A percentile compares a stretch with the other conserved stretches of the same genome.
These are phyloP conservation scores for Penicillium ochrochloron DNA, from an alignment of 495 filamentous ascomycete genomes.

Conservation along the genomic window DNA sequence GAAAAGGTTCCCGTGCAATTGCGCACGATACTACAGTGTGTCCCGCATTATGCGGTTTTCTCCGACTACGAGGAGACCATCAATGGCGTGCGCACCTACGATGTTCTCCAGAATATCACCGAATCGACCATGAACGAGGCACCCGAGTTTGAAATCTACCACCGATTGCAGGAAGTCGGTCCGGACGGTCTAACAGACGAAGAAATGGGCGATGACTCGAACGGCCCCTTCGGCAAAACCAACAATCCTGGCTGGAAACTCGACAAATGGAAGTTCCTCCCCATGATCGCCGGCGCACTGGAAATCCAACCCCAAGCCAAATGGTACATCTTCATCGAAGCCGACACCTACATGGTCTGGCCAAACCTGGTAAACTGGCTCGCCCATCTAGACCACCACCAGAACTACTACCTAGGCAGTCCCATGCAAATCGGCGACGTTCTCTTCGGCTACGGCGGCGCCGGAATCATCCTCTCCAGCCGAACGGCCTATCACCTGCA, in stretches of 20 bases:
- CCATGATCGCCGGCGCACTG: conserved; percentile 61
- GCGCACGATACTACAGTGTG: conserved; percentile 44
- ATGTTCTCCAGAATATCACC: conserved; percentile 47
- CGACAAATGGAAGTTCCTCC: conserved; percentile 72
- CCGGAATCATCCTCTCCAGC: conserved; percentile 58
- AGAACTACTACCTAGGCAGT: conserved; percentile 57
- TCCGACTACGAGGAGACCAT: conserved; percentile 54
- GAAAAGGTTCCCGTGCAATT: conserved; percentile 48
- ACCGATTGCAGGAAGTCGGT: conserved; percentile 43
- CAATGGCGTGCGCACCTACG: conserved; percentile 41
- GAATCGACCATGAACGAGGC: conserved; percentile 38
- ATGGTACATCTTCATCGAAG: conserved; percentile 70
- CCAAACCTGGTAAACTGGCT: conserved; percentile 63
- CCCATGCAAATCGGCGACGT: conserved; percentile 46
- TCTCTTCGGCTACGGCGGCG: conserved; percentile 65
- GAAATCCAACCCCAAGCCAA: conserved; percentile 54
- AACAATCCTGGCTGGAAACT: conserved; percentile 60
- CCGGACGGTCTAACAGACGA: conserved; percentile 38
- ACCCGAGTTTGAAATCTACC: conserved; percentile 49
- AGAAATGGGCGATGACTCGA: conserved; percentile 37
- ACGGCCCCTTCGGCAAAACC: conserved; percentile 41
- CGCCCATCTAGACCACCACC: conserved; percentile 52
- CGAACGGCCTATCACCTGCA: conserved; percentile 30
- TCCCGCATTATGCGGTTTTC: conserved; percentile 49
- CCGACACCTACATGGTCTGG: conserved; percentile 68